These are phyloP conservation scores for Phoenix dactylifera DNA, from an alignment of 176 grass and related monocot species.

Conservation along the genomic window DNA sequence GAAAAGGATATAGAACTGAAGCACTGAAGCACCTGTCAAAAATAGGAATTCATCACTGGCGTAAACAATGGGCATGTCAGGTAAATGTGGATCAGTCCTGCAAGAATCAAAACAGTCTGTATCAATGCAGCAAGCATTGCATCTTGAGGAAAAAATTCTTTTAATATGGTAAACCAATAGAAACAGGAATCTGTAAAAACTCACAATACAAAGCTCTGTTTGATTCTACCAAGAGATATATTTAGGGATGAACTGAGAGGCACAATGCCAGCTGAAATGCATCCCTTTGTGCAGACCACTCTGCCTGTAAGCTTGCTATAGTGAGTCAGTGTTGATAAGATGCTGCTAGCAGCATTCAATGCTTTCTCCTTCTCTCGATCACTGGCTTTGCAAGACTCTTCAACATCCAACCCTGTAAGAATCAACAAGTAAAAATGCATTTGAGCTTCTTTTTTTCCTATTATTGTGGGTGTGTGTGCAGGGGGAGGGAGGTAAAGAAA, in stretches of 20 bases:
- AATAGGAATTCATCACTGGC: conserved; percentile 75
- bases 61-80: conserved; percentile 85
- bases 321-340: conserved; percentile 52
- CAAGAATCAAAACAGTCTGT: conserved; percentile 21
- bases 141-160: conserved; percentile 1
- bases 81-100: conserved; percentile 69
- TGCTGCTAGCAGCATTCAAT: conserved; percentile 38
- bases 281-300: conserved; percentile 65
- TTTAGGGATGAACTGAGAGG: conserved; percentile 70
- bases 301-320: conserved; percentile 72
- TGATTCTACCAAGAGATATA: conserved; percentile 97
- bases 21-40: conserved; percentile 51
- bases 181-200: conserved; percentile 42
- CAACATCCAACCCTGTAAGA: conserved; percentile 53
- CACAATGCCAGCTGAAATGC: conserved; percentile 40
- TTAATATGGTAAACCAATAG: not conserved
- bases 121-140: conserved; percentile 2
- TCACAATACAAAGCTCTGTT: conserved; percentile 98
- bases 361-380: conserved; percentile 64
- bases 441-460: too few relatives aligned
- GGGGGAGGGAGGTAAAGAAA: too few relatives aligned
- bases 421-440: not conserved
- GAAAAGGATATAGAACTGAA: conserved; percentile 12
- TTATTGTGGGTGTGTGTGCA: too few relatives aligned
- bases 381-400: conserved; percentile 47